Percentiles rank a stretch among this genome's conserved stretches.
Evolutionary conservation across 1,284 basidiomycete genomes (phyloP).

Genomic region (Trichosporon sp.): DNA sequence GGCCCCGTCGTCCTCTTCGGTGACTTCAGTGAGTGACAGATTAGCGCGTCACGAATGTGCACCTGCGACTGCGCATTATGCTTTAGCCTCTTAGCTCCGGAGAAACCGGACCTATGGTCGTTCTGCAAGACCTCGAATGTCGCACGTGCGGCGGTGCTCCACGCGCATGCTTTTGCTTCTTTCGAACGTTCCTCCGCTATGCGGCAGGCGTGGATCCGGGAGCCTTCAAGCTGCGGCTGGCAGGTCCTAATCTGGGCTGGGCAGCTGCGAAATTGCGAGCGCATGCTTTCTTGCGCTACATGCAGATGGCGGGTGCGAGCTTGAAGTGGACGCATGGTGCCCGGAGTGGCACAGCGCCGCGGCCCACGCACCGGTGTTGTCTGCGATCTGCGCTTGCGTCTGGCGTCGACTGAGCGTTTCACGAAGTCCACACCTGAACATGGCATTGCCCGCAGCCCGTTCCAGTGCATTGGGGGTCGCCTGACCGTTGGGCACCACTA

Average conservation of each 20-base stretch:
- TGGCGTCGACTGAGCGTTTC: not conserved
- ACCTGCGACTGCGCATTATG: not conserved
- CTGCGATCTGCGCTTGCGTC: too few relatives aligned
- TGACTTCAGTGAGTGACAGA: constrained; percentile 40
- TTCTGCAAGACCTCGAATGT: not conserved
- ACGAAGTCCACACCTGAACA: not conserved
- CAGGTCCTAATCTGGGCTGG: not conserved
- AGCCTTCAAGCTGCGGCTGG: not conserved
- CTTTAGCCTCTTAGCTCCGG: not conserved
- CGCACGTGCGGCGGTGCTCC: not conserved
- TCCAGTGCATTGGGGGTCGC: not conserved
- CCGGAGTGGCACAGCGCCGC: too few relatives aligned
- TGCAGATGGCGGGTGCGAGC: too few relatives aligned
- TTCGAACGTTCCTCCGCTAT: not conserved
- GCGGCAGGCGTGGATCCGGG: not conserved
- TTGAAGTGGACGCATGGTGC: not conserved
- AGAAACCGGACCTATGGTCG: not conserved
- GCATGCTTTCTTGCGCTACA: not conserved
- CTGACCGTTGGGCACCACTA: too few relatives aligned
- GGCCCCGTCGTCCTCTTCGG: constrained; percentile 39
- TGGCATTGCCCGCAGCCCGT: not conserved
- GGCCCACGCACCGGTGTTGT: too few relatives aligned
- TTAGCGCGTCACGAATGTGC: not conserved
- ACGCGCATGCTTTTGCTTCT: not conserved
- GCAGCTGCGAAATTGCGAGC: too few relatives aligned